phyloP scores from a whole-genome alignment of 164 flowering plant genomes.

The Santalum album region DNA sequence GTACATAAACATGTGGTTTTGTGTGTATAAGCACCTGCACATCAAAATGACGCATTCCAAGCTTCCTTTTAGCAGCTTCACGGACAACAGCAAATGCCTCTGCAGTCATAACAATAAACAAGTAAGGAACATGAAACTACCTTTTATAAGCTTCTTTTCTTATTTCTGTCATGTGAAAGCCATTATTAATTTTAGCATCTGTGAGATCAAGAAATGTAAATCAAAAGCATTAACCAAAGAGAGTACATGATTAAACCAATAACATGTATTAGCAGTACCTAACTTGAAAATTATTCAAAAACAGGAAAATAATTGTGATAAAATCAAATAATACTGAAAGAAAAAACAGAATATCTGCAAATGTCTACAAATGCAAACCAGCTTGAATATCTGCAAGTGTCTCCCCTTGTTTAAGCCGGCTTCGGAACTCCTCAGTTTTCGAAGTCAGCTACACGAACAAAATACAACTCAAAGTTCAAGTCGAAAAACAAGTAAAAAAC shows the following conservation, averaged over 20 bases:
- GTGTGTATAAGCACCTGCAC: constrained; percentile 64
- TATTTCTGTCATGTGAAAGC: too few relatives aligned
- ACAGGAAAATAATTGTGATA: too few relatives aligned
- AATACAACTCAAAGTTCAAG: constrained; percentile 2
- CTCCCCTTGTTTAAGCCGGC: constrained; percentile 66
- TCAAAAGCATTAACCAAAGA: too few relatives aligned
- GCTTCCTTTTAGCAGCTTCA: constrained; percentile 92
- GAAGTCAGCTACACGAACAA: constrained; percentile 41
- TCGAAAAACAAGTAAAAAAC: background rate
- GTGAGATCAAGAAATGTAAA: too few relatives aligned
- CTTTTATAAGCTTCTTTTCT: too few relatives aligned
- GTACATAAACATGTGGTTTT: background rate
- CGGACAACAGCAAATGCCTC: constrained; percentile 99
- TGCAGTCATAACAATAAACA: constrained; percentile 16
- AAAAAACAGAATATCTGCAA: constrained; percentile 1
- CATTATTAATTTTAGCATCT: too few relatives aligned
- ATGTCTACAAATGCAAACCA: constrained; percentile 36
- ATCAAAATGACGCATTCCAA: constrained; percentile 99
- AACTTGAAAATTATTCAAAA: too few relatives aligned
- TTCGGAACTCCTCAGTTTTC: constrained; percentile 70
- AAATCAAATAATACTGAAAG: background rate
- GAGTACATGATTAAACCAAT: too few relatives aligned
- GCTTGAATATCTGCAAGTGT: constrained; percentile 88
- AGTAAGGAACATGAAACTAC: too few relatives aligned
- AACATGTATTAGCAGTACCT: too few relatives aligned